Base-by-base conservation (phyloP, 2,329 filamentous ascomycete genomes). In the Alternaria arborescens region DNA sequence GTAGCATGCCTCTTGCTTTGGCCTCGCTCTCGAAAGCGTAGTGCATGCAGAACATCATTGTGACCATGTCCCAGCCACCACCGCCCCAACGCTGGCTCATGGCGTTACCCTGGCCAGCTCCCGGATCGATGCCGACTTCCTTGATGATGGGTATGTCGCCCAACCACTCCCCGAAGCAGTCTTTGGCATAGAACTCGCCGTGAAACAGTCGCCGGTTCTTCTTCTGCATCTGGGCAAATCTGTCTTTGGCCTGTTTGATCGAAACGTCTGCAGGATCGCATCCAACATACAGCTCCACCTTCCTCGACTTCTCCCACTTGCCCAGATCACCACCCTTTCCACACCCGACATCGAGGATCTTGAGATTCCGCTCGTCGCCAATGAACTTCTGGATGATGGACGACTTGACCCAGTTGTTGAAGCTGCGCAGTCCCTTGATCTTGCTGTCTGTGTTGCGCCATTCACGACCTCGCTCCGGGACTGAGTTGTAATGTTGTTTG, bases 341-440 rank as follows among this genome's bases (percentile, higher is more conserved):
- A 77, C 95, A 99, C 26, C 95, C 95, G 74, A 99, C 89, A 77
- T 99, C 95, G 22, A 99, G 85, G 11, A 99, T 91, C 20, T 94
- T 84, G 47, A 98, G 83, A 58, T 88, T 73, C n/a, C 77, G 78
- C 58, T 79, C 77, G 34, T 83, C 80, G 50, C 80, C 79, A 40
- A 77, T 77, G 81, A 97, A 98, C 77, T 97, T 97, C 77, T 98
- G 94, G 69, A 99, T 98, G 69, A 98, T 88, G 51, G 92, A 94
- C 75, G 93, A 97, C 84, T 99, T 99, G 81, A 99, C 87, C 95
- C 95, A 99, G 79, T 99, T 99, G 82, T 99, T 99, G 84, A 97
- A 95, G 68, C 91, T 92, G 54, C 95, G 88, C 54, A 99, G 83
- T 0, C 95, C 95, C 81, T 96, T 97, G 83, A 99, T 99, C 72